Conservation (phyloP, 352 stramenopile species). For the Peronospora belbahrii region DNA sequence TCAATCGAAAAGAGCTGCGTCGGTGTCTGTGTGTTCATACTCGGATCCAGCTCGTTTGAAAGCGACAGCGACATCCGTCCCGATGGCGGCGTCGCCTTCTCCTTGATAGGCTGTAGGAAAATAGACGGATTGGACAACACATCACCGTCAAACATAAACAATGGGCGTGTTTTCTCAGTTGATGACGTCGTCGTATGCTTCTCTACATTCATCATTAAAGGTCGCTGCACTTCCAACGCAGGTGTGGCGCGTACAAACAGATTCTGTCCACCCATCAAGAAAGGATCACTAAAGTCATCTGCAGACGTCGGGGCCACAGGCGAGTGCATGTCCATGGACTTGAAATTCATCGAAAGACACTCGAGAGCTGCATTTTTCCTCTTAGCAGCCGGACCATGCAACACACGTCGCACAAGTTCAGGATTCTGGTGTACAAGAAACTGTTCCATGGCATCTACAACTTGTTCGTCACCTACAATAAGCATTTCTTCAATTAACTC, state of each 20-base stretch:
- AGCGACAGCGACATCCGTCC: conserved; percentile 49
- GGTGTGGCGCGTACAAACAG: conserved; percentile 32
- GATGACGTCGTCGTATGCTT: background rate
- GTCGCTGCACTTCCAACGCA: conserved; percentile 11
- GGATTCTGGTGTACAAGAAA: conserved; percentile 54
- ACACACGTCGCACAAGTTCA: conserved; percentile 36
- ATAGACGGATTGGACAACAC: conserved; percentile 35
- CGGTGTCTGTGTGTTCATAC: conserved; percentile 37
- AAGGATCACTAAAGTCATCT: conserved; percentile 32
- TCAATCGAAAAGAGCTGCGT: conserved; percentile 59
- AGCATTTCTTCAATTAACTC: conserved; percentile 65
- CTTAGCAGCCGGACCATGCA: conserved; percentile 34
- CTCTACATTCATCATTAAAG: conserved; percentile 22
- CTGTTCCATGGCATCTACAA: conserved; percentile 75
- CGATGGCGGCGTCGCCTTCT: conserved; percentile 49
- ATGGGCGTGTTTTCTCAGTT: conserved; percentile 28
- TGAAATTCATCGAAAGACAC: conserved; percentile 46
- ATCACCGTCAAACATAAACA: conserved; percentile 56
- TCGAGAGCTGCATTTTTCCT: conserved; percentile 34
- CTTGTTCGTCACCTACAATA: conserved; percentile 60
- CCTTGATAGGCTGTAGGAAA: conserved; percentile 62
- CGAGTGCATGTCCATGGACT: conserved; percentile 42
- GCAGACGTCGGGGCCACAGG: conserved; percentile 16
- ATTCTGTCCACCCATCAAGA: conserved; percentile 35
- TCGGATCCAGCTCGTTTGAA: conserved; percentile 43